Evolutionary conservation across 768 basidiomycete genomes (phyloP), one percentile per base, ranked within the genome.

Genomic region (Botryobasidium botryosum): DNA sequence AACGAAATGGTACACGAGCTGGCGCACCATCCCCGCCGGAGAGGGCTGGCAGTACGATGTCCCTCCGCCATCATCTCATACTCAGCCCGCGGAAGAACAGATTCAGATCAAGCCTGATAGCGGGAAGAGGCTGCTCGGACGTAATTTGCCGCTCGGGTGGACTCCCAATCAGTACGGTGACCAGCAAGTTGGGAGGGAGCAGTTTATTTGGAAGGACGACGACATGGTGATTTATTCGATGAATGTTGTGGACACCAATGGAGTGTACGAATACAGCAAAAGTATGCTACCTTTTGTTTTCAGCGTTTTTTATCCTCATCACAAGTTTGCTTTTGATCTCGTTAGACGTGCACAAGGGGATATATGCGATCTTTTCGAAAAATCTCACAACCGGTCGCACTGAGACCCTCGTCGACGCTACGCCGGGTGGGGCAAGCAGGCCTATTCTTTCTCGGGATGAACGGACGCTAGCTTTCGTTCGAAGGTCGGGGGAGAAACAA

Each of bases 1-100:
- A n/a, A 81, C 79, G 8, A 82, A 82, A 56, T 79, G 79, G 79
- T 81, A 79, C 50, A 79, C 74, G 21, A 73, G 72, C 4, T 50
- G 41, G 3, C 71, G 79, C 5, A 75, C 74, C 40, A 62, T 81
- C 26, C 77, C 75, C 28, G 78, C 77, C 1, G 78, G 77, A 2
- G 80, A 82, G 63, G 76, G 72, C 33, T 82, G 79, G 80, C 68
- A 73, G 54, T 82, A 75, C 48, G 38, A 58, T 5, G 64, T 77
- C 21, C 75, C 76, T 8, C n/a, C n/a, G n/a, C n/a, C n/a, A n/a
- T n/a, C n/a, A n/a, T 28, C 10, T 26, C 23, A 32, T 52, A 6
- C 15, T 27, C 3, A 35, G 50, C 18, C 18, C 18, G n/a, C n/a
- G n/a, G 20, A 10, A 15, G 17, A 15, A 13, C 23, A 27, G 46